These are phyloP conservation scores for Sugiyamaella sp. DNA, from an alignment of 1,139 yeast genomes.

Conservation along the genomic window DNA sequence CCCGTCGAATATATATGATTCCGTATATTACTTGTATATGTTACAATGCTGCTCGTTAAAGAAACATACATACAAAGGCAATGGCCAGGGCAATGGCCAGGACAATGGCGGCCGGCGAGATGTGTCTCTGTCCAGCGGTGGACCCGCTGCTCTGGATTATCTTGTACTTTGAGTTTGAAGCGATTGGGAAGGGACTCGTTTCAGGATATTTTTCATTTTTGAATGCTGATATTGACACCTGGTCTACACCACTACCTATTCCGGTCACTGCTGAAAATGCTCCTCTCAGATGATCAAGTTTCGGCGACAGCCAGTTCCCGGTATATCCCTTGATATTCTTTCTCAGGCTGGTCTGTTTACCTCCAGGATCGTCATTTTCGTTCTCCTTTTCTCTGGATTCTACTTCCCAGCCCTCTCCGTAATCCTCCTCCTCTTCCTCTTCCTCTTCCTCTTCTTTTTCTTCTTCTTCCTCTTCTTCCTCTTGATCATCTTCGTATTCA, in stretches of 20 bases:
- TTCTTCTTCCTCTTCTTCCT: background rate
- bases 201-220: slow-evolving; percentile 4
- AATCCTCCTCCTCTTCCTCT: background rate
- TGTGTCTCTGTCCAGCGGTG: background rate
- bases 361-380: too few species aligned
- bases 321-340: background rate
- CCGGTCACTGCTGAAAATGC: slow-evolving; percentile 11
- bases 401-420: too few species aligned
- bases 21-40: background rate
- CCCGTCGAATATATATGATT: too few species aligned
- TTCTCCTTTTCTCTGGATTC: too few species aligned
- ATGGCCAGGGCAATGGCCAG: background rate
- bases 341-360: too few species aligned
- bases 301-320: background rate
- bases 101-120: too few species aligned
- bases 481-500: background rate
- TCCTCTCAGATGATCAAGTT: slow-evolving; percentile 3
- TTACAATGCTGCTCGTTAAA: background rate
- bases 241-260: background rate
- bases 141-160: slow-evolving; percentile 5
- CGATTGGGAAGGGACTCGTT: slow-evolving; percentile 15
- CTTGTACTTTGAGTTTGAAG: slow-evolving; percentile 12
- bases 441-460: background rate
- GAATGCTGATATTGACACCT: slow-evolving; percentile 9
- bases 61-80: background rate